Conservation (phyloP, 805 yeast genomes). For the Torulaspora gathmanii region DNA sequence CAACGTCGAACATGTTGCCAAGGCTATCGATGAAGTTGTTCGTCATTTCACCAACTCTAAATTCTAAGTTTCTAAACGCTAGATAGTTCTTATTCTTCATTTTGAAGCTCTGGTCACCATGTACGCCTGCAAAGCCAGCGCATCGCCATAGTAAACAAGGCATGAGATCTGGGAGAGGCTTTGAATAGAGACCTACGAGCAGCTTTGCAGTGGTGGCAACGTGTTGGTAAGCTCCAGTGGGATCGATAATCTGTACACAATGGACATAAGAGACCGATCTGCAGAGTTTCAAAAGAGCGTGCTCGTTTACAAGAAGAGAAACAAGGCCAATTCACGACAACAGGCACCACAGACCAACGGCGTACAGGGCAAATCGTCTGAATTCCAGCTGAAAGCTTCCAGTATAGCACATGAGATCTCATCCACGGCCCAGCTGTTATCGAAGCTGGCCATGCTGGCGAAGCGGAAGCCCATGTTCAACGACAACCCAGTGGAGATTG, state of each 20-base stretch:
- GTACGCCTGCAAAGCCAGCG: background rate
- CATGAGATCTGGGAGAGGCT: conserved; percentile 6
- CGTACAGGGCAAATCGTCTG: conserved; percentile 47
- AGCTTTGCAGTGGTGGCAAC: background rate
- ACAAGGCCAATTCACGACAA: conserved; percentile 34
- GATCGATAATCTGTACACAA: conserved; percentile 5
- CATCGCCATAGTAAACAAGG: conserved; percentile 3
- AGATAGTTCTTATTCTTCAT: background rate
- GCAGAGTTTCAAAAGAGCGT: conserved; percentile 92
- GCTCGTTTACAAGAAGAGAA: conserved; percentile 60
- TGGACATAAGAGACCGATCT: conserved; percentile 70
- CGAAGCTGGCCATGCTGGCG: conserved; percentile 77
- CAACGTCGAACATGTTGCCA: conserved; percentile 75
- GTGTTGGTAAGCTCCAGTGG: background rate
- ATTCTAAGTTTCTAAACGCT: conserved; percentile 12
- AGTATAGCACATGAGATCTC: conserved; percentile 84
- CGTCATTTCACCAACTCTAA: conserved; percentile 37
- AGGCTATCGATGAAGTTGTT: conserved; percentile 76
- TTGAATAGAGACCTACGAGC: background rate
- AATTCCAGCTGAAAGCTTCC: conserved; percentile 68
- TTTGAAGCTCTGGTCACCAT: conserved; percentile 1
- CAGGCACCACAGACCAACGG: conserved; percentile 15
- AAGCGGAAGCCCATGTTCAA: conserved; percentile 87
- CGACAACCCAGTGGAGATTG: conserved; percentile 90
- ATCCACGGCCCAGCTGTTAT: conserved; percentile 72